Evolutionary conservation across 495 filamentous ascomycete species (phyloP).

Genomic region (Lichina pygmaea): DNA sequence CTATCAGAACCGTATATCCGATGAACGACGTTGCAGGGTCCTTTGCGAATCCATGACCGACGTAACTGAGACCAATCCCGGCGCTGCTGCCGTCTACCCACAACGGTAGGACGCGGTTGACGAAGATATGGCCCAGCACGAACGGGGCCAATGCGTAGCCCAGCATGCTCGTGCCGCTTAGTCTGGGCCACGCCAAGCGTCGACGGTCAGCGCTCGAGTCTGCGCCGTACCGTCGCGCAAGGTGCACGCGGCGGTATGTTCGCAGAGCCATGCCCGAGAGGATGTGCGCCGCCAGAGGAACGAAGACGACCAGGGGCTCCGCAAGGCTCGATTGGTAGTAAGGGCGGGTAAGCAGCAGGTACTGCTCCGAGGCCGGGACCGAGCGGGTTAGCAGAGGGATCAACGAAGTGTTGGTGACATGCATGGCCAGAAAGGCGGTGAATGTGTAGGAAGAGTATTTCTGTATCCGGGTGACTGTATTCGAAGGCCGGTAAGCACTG

Average conservation of each 20-base stretch:
- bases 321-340: constrained; percentile 50
- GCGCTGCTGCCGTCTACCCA: constrained; percentile 57
- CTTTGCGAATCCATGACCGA: constrained; percentile 62
- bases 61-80: constrained; percentile 52
- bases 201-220: constrained; percentile 17
- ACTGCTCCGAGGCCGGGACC: constrained; percentile 23
- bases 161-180: constrained; percentile 34
- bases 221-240: constrained; percentile 42
- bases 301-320: constrained; percentile 19
- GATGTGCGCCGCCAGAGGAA: constrained; percentile 22
- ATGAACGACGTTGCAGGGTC: constrained; percentile 33
- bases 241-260: constrained; percentile 37
- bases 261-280: constrained; percentile 49
- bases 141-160: constrained; percentile 40
- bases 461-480: constrained; percentile 48
- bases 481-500: not conserved
- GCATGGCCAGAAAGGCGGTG: constrained; percentile 45
- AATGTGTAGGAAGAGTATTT: constrained; percentile 75
- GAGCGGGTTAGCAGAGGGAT: constrained; percentile 36
- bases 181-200: constrained; percentile 31
- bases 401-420: constrained; percentile 56
- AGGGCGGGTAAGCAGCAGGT: constrained; percentile 33
- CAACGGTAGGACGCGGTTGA: constrained; percentile 46
- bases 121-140: constrained; percentile 36
- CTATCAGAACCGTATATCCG: constrained; percentile 40